A percentile compares a stretch with the other conserved stretches of the same genome.
These are phyloP conservation scores for Lipomyces kockii DNA, from an alignment of 805 yeast species.

Conservation along the genomic window DNA sequence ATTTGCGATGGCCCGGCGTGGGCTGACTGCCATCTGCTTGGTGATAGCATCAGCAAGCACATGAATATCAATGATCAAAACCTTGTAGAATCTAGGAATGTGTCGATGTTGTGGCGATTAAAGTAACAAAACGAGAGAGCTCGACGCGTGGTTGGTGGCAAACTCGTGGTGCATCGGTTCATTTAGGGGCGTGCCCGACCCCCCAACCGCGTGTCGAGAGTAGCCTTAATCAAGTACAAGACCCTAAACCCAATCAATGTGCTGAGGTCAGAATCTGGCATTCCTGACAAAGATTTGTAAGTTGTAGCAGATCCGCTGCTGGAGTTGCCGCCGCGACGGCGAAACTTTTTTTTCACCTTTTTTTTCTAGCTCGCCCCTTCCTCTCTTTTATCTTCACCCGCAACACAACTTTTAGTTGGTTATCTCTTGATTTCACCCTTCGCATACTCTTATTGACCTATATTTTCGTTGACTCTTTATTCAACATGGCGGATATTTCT, in stretches of 20 bases:
- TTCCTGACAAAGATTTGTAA: no score
- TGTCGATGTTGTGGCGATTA: not conserved
- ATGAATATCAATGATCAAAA: no score
- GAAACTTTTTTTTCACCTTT: not conserved
- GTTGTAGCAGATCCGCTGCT: not conserved
- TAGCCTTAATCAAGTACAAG: not conserved
- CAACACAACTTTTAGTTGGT: slow-evolving; percentile 8
- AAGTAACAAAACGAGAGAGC: not conserved
- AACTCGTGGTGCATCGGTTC: not conserved
- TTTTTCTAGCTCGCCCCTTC: slow-evolving; percentile 2
- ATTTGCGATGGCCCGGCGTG: no score
- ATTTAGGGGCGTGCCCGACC: not conserved
- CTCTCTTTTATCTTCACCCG: not conserved
- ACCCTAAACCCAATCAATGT: not conserved
- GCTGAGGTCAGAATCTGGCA: not conserved
- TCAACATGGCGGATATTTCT: slow-evolving; percentile 37
- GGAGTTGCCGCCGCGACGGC: not conserved
- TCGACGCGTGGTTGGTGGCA: not conserved
- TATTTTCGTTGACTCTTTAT: slow-evolving; percentile 8
- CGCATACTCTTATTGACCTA: slow-evolving; percentile 1
- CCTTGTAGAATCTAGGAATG: no score
- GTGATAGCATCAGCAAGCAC: no score
- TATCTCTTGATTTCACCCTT: not conserved
- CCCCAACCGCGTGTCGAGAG: not conserved
- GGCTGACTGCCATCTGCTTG: no score